phyloP scores from a whole-genome alignment of 2,329 filamentous ascomycete genomes.

The Plenodomus biglobosus region DNA sequence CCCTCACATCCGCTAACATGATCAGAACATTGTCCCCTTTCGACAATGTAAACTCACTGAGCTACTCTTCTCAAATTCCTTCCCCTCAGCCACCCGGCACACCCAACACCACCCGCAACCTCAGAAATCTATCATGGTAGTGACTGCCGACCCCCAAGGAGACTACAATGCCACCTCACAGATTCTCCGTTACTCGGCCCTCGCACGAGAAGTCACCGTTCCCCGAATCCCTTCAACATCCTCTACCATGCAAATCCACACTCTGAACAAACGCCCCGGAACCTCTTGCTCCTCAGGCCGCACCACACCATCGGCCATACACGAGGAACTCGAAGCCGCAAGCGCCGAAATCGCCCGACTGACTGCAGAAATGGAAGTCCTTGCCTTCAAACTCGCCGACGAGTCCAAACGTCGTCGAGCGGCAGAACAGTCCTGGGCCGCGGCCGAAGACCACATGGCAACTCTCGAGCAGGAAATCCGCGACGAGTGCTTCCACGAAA shows the following conservation, averaged over 20 bases:
- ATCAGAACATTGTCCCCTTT: constrained; percentile 70
- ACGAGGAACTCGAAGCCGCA: constrained; percentile 77
- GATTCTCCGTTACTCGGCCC: constrained; percentile 89
- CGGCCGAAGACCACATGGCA: constrained; percentile 64
- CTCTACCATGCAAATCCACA: constrained; percentile 60
- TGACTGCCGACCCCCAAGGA: constrained; percentile 87
- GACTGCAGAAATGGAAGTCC: constrained; percentile 72
- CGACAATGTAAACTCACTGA: constrained; percentile 58
- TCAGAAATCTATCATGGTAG: constrained; percentile 92
- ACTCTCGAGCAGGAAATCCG: constrained; percentile 82
- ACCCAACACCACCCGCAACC: constrained; percentile 53
- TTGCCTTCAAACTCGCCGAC: constrained; percentile 68
- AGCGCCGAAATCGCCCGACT: constrained; percentile 80
- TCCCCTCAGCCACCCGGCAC: constrained; percentile 51
- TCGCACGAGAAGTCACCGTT: constrained; percentile 90
- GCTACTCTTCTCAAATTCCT: constrained; percentile 55
- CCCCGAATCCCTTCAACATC: constrained; percentile 83
- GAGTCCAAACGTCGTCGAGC: constrained; percentile 71
- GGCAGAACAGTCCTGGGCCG: constrained; percentile 71
- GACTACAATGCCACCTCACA: constrained; percentile 98
- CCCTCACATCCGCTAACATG: constrained; percentile 14
- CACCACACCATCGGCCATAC: constrained; percentile 48
- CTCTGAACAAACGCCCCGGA: constrained; percentile 37
- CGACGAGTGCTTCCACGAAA: constrained; percentile 85
- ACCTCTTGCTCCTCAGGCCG: constrained; percentile 47